Conservation (phyloP, 2,329 filamentous ascomycete genomes). For the Talaromyces sp. region DNA sequence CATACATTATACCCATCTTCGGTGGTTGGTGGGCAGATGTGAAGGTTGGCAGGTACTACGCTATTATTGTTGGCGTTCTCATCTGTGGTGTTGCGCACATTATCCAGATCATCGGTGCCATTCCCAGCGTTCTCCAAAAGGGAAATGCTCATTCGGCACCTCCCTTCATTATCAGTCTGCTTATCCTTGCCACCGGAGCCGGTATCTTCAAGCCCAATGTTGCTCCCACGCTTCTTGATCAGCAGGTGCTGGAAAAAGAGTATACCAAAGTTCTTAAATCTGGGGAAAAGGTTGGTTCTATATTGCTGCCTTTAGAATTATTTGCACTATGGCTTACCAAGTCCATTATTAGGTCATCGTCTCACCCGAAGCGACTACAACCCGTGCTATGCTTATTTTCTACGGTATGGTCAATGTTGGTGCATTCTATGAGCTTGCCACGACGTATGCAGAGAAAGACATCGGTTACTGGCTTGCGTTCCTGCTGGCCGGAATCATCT, state of each 20-base stretch:
- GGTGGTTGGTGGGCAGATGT: slow-evolving; percentile 64
- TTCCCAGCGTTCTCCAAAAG: slow-evolving; percentile 37
- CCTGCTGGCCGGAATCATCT: slow-evolving; percentile 25
- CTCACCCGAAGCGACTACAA: slow-evolving; percentile 63
- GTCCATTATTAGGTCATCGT: slow-evolving; percentile 48
- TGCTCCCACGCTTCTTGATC: slow-evolving; percentile 65
- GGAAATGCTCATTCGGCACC: slow-evolving; percentile 27
- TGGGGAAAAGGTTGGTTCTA: slow-evolving; percentile 52
- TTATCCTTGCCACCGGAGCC: slow-evolving; percentile 35
- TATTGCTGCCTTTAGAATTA: not conserved
- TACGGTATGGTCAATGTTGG: slow-evolving; percentile 70
- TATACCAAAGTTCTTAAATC: slow-evolving; percentile 51
- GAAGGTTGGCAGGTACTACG: slow-evolving; percentile 64
- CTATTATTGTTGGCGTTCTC: slow-evolving; percentile 59
- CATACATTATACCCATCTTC: slow-evolving; percentile 56
- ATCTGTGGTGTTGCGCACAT: slow-evolving; percentile 55
- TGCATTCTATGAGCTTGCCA: slow-evolving; percentile 55
- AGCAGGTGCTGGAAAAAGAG: slow-evolving; percentile 57
- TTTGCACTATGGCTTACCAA: not conserved
- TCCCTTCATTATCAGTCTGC: slow-evolving; percentile 36
- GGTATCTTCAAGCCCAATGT: slow-evolving; percentile 65
- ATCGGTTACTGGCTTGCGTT: slow-evolving; percentile 49
- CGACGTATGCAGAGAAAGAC: slow-evolving; percentile 71
- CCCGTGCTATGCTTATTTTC: slow-evolving; percentile 63
- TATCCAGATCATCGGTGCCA: slow-evolving; percentile 49